A percentile compares a stretch with the other conserved stretches of the same genome.
phyloP scores from a whole-genome alignment of 2,329 filamentous ascomycete genomes.

The Talaromyces albobiverticillius region DNA sequence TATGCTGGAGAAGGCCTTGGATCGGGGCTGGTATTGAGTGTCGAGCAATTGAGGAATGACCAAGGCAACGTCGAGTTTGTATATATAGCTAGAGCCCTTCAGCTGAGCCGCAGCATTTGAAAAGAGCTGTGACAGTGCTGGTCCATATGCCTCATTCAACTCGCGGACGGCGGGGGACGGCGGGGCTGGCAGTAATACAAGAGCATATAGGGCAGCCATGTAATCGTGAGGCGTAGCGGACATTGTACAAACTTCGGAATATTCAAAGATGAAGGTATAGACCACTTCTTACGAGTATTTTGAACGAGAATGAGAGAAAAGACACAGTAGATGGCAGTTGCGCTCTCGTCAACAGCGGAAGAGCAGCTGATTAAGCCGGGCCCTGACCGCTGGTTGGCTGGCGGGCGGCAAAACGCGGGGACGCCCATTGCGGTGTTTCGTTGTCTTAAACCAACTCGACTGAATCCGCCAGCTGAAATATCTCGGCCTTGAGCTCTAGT shows the following conservation, averaged over 20 bases:
- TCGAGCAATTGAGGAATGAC: slow-evolving; percentile 61
- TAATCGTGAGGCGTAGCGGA: slow-evolving; percentile 1
- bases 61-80: slow-evolving; percentile 59
- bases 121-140: slow-evolving; percentile 56
- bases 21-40: slow-evolving; percentile 48
- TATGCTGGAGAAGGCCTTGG: slow-evolving; percentile 62
- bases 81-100: slow-evolving; percentile 28
- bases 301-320: neutral
- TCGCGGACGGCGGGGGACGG: slow-evolving; percentile 50
- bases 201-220: slow-evolving; percentile 26
- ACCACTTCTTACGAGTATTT: neutral
- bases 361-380: slow-evolving; percentile 1
- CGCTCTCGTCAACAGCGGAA: no score
- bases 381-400: slow-evolving; percentile 7
- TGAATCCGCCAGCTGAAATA: neutral
- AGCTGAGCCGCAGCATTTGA: slow-evolving; percentile 43
- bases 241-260: neutral
- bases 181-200: slow-evolving; percentile 64
- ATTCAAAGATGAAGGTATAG: neutral
- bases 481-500: no score
- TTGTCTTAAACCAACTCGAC: no score
- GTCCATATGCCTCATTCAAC: slow-evolving; percentile 60
- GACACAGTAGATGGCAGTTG: no score
- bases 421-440: no score
- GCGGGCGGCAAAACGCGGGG: slow-evolving; percentile 6